Conservation (phyloP, 805 yeast genomes). For the Kluyveromyces wickerhamii region DNA sequence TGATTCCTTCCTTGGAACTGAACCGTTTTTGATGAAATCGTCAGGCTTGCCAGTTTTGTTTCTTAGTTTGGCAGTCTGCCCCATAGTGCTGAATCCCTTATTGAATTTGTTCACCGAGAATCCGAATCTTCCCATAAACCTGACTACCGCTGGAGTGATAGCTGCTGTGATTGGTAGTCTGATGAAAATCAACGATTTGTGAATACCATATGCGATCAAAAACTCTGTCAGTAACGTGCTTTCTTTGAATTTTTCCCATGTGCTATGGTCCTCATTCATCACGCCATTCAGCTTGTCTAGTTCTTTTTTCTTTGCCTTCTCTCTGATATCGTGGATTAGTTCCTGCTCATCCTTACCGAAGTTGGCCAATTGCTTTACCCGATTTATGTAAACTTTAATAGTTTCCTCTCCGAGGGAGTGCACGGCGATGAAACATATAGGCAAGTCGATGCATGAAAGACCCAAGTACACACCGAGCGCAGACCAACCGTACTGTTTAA, state of each 20-base stretch:
- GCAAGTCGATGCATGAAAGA: constrained; percentile 69
- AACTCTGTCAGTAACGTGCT: constrained; percentile 68
- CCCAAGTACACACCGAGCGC: constrained; percentile 81
- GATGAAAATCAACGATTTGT: constrained; percentile 75
- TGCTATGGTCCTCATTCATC: constrained; percentile 11
- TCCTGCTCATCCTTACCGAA: constrained; percentile 43
- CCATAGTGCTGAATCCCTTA: constrained; percentile 37
- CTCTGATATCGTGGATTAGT: constrained; percentile 30
- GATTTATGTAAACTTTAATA: constrained; percentile 58
- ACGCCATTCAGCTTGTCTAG: constrained; percentile 13
- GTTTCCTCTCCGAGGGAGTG: constrained; percentile 83
- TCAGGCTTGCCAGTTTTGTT: constrained; percentile 26
- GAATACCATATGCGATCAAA: constrained; percentile 86
- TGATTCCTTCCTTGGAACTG: constrained; percentile 40
- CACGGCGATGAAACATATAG: constrained; percentile 72
- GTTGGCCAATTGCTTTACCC: constrained; percentile 56
- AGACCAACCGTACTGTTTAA: constrained; percentile 84
- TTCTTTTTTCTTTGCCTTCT: constrained; percentile 22
- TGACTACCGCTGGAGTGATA: constrained; percentile 74
- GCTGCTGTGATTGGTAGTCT: constrained; percentile 90
- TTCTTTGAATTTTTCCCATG: constrained; percentile 25
- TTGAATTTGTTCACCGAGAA: constrained; percentile 49
- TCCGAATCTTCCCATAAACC: constrained; percentile 62
- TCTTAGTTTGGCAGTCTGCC: constrained; percentile 27
- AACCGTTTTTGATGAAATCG: constrained; percentile 36